Evolutionary conservation across 2,329 filamentous ascomycete species (phyloP), one percentile per base, ranked within the genome.

Genomic region (Aspergillus sp.): DNA sequence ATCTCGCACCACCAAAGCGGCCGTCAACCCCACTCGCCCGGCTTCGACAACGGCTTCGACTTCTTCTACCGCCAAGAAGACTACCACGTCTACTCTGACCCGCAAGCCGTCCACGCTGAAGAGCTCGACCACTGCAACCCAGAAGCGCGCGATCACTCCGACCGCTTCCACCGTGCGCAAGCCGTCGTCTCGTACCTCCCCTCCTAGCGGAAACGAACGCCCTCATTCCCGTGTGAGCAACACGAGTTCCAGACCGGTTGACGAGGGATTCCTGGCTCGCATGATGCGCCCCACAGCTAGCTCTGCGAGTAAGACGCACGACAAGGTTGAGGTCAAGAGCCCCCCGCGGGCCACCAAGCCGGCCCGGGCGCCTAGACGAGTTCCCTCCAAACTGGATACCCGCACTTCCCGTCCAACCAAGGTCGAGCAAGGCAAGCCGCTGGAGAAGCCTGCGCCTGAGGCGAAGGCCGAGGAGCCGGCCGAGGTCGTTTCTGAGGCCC

Each of bases 211-310:
- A 9, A 72, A 66, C 50, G 73, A 77, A 21, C 72, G 78, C 45
- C 74, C 80, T 7, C 74, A 72, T 50, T 79, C 80, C 21, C 77
- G 79, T 21, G 63, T 69, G 21, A 80, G 79, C 66, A 76, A 73
- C 51, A 67, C 65, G 15, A 70, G 67, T 55, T 59, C 74, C 21
- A 78, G 73, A 57, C 73, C 75, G 7, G 71, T 78, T 4, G 79
- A 80, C 59, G 79, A 82, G 32, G 71, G 78, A 1, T 83, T 82
- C 65, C 69, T 83, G 36, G 80, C 80, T 13, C 73, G 81, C 56
- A 82, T 83, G 80, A 83, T 82, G 79, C 77, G 81, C 5, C 81
- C 81, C 21, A 83, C 81, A 12, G 78, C 80, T 32, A 81, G 80
- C 63, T 82, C 80, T 54, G 79, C 80, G 8, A 81, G 74, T 64